Evolutionary conservation across 2,329 filamentous ascomycete species (phyloP), one percentile per base, ranked within the genome.

Genomic region (Fusarium tupiense): DNA sequence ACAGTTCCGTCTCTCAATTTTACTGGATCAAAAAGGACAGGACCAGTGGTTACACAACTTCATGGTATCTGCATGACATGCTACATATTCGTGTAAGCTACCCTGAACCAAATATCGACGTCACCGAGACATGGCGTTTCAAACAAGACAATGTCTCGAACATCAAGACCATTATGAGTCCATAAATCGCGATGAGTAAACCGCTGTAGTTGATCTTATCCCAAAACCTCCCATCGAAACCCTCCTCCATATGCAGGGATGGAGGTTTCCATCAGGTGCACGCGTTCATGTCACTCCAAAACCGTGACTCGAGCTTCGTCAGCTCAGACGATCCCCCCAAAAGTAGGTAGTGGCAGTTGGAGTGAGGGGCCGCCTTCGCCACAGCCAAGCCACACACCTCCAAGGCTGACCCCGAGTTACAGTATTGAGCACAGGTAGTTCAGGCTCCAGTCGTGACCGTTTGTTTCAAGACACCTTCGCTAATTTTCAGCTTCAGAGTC

Each of bases 321-420:
- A 69, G 57, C 70, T 65, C 61, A 49, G 62, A 38, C 58, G 64
- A 68, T 71, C 60, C 61, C 26, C 61, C 41, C 20, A 57, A 40
- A 43, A 24, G 26, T 57, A 64, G 52, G 26, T 57, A 64, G 52
- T 56, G 20, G 52, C 16, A 19, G 16, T 43, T 31, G 61, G 64
- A 72, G 58, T 59, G 75, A 74, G 76, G 76, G 75, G 75, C 71
- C 43, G 58, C 44, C 69, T 73, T 68, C 61, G 62, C 70, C 62
- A 59, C 57, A 71, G 13, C 67, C 74, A 66, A 79, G 79, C 79
- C 79, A 80, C 79, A 80, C 79, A 73, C 68, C 75, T 77, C 58
- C 78, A 77, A 80, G 72, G 79, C 77, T 80, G 79, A 81, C 76
- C 69, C 75, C 70, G 64, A 78, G 76, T 69, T 71, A 60, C 67